phyloP scores from a whole-genome alignment of 2,329 filamentous ascomycete genomes.

The Aureobasidium subglaciale region DNA sequence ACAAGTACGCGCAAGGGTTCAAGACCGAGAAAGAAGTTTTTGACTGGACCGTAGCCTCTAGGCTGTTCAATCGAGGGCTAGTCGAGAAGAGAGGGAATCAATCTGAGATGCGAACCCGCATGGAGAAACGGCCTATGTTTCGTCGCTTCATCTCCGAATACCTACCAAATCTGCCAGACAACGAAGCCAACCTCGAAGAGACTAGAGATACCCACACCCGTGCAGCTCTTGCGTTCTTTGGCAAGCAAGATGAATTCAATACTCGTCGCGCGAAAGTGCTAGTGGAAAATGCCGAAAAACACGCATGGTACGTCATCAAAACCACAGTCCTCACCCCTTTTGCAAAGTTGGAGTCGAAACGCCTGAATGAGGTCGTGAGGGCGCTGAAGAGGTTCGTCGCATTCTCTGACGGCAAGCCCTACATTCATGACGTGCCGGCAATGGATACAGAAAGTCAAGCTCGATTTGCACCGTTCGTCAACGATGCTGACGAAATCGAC shows the following conservation, averaged over 20 bases:
- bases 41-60: slow-evolving; percentile 51
- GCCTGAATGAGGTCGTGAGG: slow-evolving; percentile 20
- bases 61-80: slow-evolving; percentile 48
- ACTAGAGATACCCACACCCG: slow-evolving; percentile 43
- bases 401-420: background rate
- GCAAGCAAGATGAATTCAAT: slow-evolving; percentile 20
- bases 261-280: slow-evolving; percentile 18
- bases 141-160: slow-evolving; percentile 56
- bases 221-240: slow-evolving; percentile 43
- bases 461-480: slow-evolving; percentile 4
- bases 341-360: slow-evolving; percentile 16
- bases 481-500: slow-evolving; percentile 17
- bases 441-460: slow-evolving; percentile 16
- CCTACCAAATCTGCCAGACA: slow-evolving; percentile 36
- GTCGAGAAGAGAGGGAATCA: slow-evolving; percentile 26
- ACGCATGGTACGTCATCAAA: slow-evolving; percentile 18
- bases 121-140: slow-evolving; percentile 51
- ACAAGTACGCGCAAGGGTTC: slow-evolving; percentile 52
- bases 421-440: slow-evolving; percentile 17
- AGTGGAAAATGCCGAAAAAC: slow-evolving; percentile 19
- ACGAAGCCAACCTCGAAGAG: slow-evolving; percentile 20
- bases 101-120: slow-evolving; percentile 51
- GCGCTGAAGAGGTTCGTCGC: slow-evolving; percentile 22
- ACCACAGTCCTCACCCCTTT: slow-evolving; percentile 18
- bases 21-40: slow-evolving; percentile 49